Conservation (phyloP, 305 asterid species). For the Plantago coronopus region DNA sequence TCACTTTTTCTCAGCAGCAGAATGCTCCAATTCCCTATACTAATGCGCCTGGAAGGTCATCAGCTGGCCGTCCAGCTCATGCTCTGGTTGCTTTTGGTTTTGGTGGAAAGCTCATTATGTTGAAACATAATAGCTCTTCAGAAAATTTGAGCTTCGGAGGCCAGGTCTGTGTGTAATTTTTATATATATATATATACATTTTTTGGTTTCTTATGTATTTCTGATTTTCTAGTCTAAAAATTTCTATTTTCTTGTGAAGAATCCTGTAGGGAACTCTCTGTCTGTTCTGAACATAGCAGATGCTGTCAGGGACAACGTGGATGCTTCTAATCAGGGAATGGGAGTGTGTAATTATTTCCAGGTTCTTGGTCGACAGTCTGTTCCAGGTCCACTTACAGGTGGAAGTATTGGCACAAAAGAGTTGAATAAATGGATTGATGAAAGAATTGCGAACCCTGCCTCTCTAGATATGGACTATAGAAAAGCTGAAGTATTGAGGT, state of each 20-base stretch:
- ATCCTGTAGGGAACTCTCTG: constrained; percentile 57
- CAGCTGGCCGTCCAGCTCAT: constrained; percentile 93
- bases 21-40: constrained; percentile 47
- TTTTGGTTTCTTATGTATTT: constrained; percentile 20
- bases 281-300: constrained; percentile 73
- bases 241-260: constrained; percentile 44
- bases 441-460: constrained; percentile 55
- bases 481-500: constrained; percentile 63
- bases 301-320: constrained; percentile 45
- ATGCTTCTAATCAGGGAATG: constrained; percentile 40
- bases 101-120: constrained; percentile 90
- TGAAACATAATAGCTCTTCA: constrained; percentile 46
- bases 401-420: constrained; percentile 78
- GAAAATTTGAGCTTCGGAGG: constrained; percentile 54
- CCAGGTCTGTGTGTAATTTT: constrained; percentile 58
- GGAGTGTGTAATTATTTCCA: constrained; percentile 53
- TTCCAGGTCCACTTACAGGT: constrained; percentile 88
- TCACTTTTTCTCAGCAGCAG: constrained; percentile 52
- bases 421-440: constrained; percentile 87
- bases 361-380: constrained; percentile 60
- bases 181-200: background rate
- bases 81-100: constrained; percentile 92
- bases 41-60: constrained; percentile 60
- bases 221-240: constrained; percentile 25
- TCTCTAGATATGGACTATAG: constrained; percentile 48